A percentile compares a stretch with the other conserved stretches of the same genome.
Conservation (phyloP, 345 rosid genomes). For the Erucastrum elatum region DNA sequence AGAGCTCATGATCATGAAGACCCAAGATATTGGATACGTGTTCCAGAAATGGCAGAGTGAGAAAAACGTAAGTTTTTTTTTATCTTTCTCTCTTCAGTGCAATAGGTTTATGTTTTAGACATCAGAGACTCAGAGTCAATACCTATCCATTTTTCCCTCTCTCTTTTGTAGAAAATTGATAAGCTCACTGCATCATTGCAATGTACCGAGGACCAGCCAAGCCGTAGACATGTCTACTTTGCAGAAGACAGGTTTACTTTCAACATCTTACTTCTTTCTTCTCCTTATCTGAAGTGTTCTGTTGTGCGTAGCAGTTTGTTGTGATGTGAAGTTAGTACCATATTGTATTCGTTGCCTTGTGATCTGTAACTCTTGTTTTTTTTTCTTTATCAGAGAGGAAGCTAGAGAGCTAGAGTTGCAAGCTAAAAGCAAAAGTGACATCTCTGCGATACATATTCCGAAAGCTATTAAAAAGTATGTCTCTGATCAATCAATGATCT, state of each 20-base stretch:
- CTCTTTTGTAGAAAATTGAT: constrained; percentile 72
- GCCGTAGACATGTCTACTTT: constrained; percentile 59
- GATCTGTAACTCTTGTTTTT: background rate
- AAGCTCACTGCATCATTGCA: constrained; percentile 69
- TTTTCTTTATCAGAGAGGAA: constrained; percentile 58
- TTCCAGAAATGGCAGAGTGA: constrained; percentile 84
- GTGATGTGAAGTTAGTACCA: background rate
- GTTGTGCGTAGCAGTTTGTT: background rate
- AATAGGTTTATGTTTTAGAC: background rate
- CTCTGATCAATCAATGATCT: background rate
- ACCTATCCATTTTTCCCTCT: background rate
- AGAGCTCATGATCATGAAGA: constrained; percentile 86
- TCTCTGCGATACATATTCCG: constrained; percentile 45
- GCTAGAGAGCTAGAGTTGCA: constrained; percentile 55
- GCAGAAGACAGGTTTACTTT: constrained; percentile 75
- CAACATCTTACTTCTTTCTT: constrained; percentile 3
- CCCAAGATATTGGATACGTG: constrained; percentile 87
- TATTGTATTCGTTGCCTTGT: constrained; percentile 5
- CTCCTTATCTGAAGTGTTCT: background rate
- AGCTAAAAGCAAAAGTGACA: constrained; percentile 32
- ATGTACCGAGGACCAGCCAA: constrained; percentile 53
- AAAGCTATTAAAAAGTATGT: constrained; percentile 60
- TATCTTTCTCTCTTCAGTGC: background rate
- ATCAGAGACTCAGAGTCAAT: too few species aligned
- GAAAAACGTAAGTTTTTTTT: constrained; percentile 59